A percentile compares a stretch with the other conserved stretches of the same genome.
Conservation (phyloP, 1,284 basidiomycete genomes). For the Ceratobasidium sp. region DNA sequence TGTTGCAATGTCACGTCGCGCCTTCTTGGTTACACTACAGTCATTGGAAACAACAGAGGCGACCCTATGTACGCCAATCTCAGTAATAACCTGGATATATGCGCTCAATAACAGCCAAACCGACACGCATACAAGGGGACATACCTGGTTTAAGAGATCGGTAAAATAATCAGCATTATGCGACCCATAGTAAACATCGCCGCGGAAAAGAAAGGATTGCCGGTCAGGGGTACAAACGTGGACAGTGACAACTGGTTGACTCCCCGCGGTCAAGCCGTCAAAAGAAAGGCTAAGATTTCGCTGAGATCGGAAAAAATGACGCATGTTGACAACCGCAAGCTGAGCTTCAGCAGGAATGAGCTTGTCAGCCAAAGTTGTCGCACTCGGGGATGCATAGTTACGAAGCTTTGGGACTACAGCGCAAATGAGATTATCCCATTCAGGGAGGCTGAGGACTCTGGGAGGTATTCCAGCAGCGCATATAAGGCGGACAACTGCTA, state of each 20-base stretch:
- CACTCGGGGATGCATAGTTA: not conserved
- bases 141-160: not conserved
- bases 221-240: not conserved
- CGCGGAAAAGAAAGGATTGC: not conserved
- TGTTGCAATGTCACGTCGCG: not conserved
- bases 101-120: not conserved
- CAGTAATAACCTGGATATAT: not conserved
- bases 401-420: not conserved
- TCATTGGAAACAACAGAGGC: not conserved
- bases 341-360: constrained; percentile 17
- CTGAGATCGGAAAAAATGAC: not conserved
- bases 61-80: not conserved
- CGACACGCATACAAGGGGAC: not conserved
- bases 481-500: not conserved
- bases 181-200: constrained; percentile 6
- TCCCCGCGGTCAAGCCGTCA: constrained; percentile 1
- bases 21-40: constrained; percentile 2
- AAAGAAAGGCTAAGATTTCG: constrained; percentile 7
- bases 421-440: not conserved
- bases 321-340: not conserved
- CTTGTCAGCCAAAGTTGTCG: constrained; percentile 10
- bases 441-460: not conserved
- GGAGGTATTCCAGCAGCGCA: constrained; percentile 13
- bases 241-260: not conserved
- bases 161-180: not conserved